These are phyloP conservation scores for Trapa bicornis DNA, from an alignment of 345 rosid species.

Conservation along the genomic window DNA sequence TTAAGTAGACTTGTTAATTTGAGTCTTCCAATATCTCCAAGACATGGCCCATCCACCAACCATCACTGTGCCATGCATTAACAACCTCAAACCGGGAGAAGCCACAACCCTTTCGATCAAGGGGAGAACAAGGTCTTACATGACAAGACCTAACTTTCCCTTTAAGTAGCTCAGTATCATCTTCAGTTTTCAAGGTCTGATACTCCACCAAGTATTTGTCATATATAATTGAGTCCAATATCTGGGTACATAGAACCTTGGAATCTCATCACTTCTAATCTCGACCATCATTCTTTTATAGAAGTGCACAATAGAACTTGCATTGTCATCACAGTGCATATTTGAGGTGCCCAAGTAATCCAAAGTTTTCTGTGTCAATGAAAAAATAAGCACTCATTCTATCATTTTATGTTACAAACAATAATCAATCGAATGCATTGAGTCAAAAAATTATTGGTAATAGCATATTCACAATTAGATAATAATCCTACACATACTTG, in stretches of 20 bases:
- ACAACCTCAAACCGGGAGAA: slow-evolving; percentile 12
- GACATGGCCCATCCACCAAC: slow-evolving; percentile 39
- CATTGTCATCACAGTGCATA: background rate
- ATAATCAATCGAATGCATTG: background rate
- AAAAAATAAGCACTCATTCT: background rate
- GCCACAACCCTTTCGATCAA: slow-evolving; percentile 4
- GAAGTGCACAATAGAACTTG: slow-evolving; percentile 3
- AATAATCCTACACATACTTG: background rate
- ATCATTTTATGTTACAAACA: background rate
- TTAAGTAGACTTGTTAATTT: slow-evolving; percentile 29
- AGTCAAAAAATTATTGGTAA: background rate
- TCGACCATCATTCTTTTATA: slow-evolving; percentile 22
- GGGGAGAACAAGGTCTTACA: slow-evolving; percentile 32
- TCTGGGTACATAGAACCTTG: slow-evolving; percentile 26
- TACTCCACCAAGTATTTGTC: slow-evolving; percentile 21
- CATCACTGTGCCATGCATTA: slow-evolving; percentile 49
- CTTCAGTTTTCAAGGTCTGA: slow-evolving; percentile 21
- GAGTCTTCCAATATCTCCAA: slow-evolving; percentile 6
- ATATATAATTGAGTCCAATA: slow-evolving; percentile 2
- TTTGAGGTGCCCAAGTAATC: background rate
- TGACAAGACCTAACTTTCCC: slow-evolving; percentile 23
- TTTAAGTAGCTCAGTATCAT: slow-evolving; percentile 21
- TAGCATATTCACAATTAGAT: background rate
- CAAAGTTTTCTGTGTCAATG: background rate
- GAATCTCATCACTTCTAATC: slow-evolving; percentile 23